Evolutionary conservation across 1,284 basidiomycete species (phyloP), one percentile per base, ranked within the genome.

Genomic region (Cutaneotrichosporon sp.): DNA sequence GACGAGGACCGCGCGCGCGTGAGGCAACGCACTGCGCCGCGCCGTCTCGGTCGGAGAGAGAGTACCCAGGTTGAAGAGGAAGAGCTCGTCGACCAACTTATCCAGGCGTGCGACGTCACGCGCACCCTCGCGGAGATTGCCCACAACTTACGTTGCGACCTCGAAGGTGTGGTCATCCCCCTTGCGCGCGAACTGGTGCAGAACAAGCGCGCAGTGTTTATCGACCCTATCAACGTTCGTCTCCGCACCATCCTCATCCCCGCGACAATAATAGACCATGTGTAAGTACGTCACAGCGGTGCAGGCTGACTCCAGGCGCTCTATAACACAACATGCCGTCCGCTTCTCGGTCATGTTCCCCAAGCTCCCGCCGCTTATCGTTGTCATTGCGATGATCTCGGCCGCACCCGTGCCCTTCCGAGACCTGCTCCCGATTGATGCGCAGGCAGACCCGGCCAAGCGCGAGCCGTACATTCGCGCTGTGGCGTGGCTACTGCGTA

Each of bases 401-500:
- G 79, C 81, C 1, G 80, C 83, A 1, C 81, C 84, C 20, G 80
- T 61, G 79, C 70, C 86, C 80, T 93, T 87, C 72, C 63, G 67
- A 23, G 65, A 69, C 34, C 52, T 71, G 30, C 54, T 74, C 15
- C 68, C 70, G 1, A 13, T 53, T 13, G 62, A 66, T 2, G 56
- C 56, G 13, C 56, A 58, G 14, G 54, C 52, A 1, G 59, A 56
- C 14, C 37, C 48, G 1, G 10, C 50, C 26, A 58, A 60, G 22
- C 81, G 90, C 26, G 78, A 82, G 14, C 73, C 84, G 39, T 94
- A 88, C 67, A 81, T 87, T 52, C 83, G 88, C 38, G 86, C 92
- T 35, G 82, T 97, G n/a, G 76, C 87, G 41, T 98, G 93, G 92
- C 83, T 97, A 77, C 80, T 98, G 36, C 86, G 88, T 60, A 83